Base-by-base conservation (phyloP, 371 early-diverging fungal species). In the Smittium mucronatum region DNA sequence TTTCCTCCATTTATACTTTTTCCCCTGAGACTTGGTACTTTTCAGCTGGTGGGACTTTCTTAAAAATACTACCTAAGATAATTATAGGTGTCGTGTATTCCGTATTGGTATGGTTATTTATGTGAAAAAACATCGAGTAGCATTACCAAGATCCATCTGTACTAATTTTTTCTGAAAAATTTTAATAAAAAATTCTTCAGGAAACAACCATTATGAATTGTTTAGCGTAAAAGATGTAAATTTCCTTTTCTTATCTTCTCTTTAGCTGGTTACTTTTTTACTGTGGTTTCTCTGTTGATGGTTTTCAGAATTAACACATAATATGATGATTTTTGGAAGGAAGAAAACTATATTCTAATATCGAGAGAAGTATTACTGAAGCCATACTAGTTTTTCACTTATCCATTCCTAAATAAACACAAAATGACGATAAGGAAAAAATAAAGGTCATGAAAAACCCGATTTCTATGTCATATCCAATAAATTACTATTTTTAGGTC, bases 221-320 rank as follows among this genome's bases (percentile, higher is more conserved):
- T n/a, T n/a, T n/a, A n/a, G n/a, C n/a, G n/a, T 65, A 2, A 34
- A 32, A 34, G 5, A 5, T 11, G 34, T 65, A 31, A 32, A 31
- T 25, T 17, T 11, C 34, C 11, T 31, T 32, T 65, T 15, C n/a
- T 33, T 65, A 34, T 15, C 34, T 33, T 31, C 15, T 36, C 11
- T 25, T 11, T 34, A 65, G 65, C 34, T 5, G 32, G 84, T 2
- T 74, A 82, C 17, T 71, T 85, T 70, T 82, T 83, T 30, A 81
- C 87, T 69, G 86, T 87, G 17, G 81, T 88, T 58, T 83, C 83
- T 34, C 73, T 88, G 68, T 80, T 88, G 57, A 75, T 89, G 59
- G 88, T 88, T 34, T 90, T 89, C 80, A 81, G 91, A 29, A 90
- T 87, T 47, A 91, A 91, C 80, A 87, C 89, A 0, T 81, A 86